Evolutionary conservation across 768 basidiomycete genomes (phyloP), one percentile per base, ranked within the genome.

Genomic region (Kwoniella newhampshirensis): DNA sequence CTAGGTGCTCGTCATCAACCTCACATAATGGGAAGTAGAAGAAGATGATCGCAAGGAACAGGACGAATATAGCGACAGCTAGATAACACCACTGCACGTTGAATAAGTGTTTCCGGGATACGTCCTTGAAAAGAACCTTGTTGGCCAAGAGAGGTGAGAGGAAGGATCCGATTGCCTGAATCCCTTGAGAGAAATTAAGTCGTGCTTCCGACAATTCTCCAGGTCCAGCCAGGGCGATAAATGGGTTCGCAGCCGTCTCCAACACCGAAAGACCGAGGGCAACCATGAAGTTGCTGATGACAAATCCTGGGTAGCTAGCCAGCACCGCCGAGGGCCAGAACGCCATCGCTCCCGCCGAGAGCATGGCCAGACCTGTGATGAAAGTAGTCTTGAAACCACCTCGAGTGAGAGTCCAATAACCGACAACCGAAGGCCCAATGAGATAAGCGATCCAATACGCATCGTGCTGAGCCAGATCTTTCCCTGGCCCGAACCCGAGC

Each of bases 11-110:
- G 43, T 75, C 68, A 8, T 47, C 51, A 1, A 65, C 72, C 49
- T 73, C 72, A n/a, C 64, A 60, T 11, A 75, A 54, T 3, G 66
- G 66, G 42, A 71, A 66, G 55, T 75, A 75, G 59, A 66, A 72
- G 62, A 71, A 75, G 25, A 71, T 53, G 3, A 70, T 65, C 7
- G 72, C 72, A 12, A 75, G 60, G 23, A 60, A 45, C 35, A 71
- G 60, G n/a, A 70, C 74, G 28, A 73, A 74, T 1, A 75, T 54
- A 8, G 70, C 62, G 1, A 75, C 63, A n/a, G 68, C 70, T 43
- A 75, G 62, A 48, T 75, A 75, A 39, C 66, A 70, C 72, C 71
- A 75, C 54, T 75, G 72, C 5, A 71, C 66, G 11, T 67, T 60
- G 64, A 74, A 71, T 26, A 73, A 49, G n/a, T 60, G 49, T 12